A percentile compares a stretch with the other conserved stretches of the same genome.
These are phyloP conservation scores for Mycena floridula DNA, from an alignment of 768 basidiomycete species.

Conservation along the genomic window DNA sequence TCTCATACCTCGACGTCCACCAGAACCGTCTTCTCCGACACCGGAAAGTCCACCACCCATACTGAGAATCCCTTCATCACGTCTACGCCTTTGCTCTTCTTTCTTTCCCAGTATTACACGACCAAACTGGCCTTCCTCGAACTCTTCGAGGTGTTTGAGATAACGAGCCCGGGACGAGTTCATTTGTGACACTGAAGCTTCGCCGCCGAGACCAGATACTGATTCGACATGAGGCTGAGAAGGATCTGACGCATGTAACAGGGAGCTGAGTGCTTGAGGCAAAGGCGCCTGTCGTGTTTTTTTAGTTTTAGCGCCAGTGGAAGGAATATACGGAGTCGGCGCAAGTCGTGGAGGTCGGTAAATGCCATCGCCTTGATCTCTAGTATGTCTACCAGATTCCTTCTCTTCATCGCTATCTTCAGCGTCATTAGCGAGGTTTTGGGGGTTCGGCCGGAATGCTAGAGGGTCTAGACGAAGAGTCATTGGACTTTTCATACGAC, in stretches of 20 bases:
- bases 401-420: background rate
- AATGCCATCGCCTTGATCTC: conserved; percentile 30
- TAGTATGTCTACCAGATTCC: background rate
- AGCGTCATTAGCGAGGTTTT: background rate
- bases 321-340: conserved; percentile 77
- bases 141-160: conserved; percentile 74
- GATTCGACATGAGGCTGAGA: conserved; percentile 58
- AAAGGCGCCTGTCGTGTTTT: conserved; percentile 46
- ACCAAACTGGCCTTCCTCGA: conserved; percentile 93
- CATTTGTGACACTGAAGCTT: conserved; percentile 51
- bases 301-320: conserved; percentile 38
- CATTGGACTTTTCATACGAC: too few relatives aligned
- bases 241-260: conserved; percentile 41
- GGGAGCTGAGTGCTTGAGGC: conserved; percentile 55
- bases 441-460: background rate
- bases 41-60: conserved; percentile 62
- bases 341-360: conserved; percentile 87
- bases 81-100: conserved; percentile 60
- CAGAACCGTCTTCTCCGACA: conserved; percentile 24
- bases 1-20: conserved; percentile 45
- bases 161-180: conserved; percentile 73
- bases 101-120: conserved; percentile 88
- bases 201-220: conserved; percentile 43
- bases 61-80: conserved; percentile 85
- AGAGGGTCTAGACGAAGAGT: background rate